Conservation (phyloP, 1,139 yeast genomes). For the Magnusiomyces sp. region DNA sequence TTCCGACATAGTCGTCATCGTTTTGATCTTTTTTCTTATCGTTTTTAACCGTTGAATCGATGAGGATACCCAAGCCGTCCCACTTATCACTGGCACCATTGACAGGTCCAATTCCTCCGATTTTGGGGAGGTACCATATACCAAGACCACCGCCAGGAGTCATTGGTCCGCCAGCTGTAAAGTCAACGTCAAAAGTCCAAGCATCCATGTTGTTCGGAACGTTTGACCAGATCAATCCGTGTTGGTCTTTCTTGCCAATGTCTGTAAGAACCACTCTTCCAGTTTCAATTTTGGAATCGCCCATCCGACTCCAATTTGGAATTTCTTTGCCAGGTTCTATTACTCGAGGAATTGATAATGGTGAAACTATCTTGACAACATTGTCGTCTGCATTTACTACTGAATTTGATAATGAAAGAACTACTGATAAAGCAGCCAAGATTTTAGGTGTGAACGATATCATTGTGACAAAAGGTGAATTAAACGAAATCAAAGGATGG, state of each 20-base stretch:
- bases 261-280: conserved; percentile 22
- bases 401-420: conserved; percentile 1
- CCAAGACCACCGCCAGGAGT: conserved; percentile 33
- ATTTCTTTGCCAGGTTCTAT: conserved; percentile 9
- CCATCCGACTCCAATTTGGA: conserved; percentile 11
- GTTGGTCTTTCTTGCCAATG: conserved; percentile 20
- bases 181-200: conserved; percentile 31
- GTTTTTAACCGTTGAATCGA: conserved; percentile 25
- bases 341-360: conserved; percentile 11
- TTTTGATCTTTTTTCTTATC: conserved; percentile 1
- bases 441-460: no score
- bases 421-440: background rate
- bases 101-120: conserved; percentile 28
- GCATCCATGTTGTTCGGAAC: conserved; percentile 24
- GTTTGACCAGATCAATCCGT: conserved; percentile 31
- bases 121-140: conserved; percentile 30
- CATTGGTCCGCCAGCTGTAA: conserved; percentile 28
- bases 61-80: conserved; percentile 35
- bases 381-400: background rate
- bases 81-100: conserved; percentile 33
- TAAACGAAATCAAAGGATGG: background rate
- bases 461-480: background rate
- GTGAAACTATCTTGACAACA: background rate
- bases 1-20: conserved; percentile 22
- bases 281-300: conserved; percentile 11